Conservation (phyloP, 371 early-diverging fungal genomes). For the Globomyces sp. region DNA sequence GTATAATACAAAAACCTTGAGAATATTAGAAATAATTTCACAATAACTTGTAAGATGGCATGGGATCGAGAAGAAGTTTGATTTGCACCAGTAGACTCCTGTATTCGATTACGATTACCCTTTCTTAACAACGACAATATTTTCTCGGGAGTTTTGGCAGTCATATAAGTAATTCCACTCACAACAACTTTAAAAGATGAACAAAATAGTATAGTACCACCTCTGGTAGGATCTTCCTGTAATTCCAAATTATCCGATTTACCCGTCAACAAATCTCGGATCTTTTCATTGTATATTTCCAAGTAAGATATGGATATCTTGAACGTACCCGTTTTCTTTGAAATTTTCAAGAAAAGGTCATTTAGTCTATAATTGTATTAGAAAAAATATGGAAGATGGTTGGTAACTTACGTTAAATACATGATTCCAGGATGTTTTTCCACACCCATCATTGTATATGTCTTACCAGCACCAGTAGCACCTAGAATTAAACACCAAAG, state of each 20-base stretch:
- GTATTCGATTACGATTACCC: slow-evolving; percentile 69
- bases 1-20: slow-evolving; percentile 20
- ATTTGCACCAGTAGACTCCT: slow-evolving; percentile 76
- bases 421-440: slow-evolving; percentile 69
- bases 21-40: too few relatives aligned
- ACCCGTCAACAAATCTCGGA: slow-evolving; percentile 77
- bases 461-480: slow-evolving; percentile 81
- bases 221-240: slow-evolving; percentile 65
- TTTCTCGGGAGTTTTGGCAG: slow-evolving; percentile 32
- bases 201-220: not conserved
- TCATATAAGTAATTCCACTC: slow-evolving; percentile 44
- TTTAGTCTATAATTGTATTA: slow-evolving; percentile 39
- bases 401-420: slow-evolving; percentile 42
- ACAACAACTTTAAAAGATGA: slow-evolving; percentile 43
- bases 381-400: too few relatives aligned
- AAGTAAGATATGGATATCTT: slow-evolving; percentile 73
- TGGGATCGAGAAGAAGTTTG: slow-evolving; percentile 79
- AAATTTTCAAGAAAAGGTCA: slow-evolving; percentile 66
- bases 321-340: slow-evolving; percentile 23
- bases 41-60: slow-evolving; percentile 83
- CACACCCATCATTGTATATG: slow-evolving; percentile 78
- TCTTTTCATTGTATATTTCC: slow-evolving; percentile 96
- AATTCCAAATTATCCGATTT: slow-evolving; percentile 52
- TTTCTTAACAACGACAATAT: slow-evolving; percentile 35
- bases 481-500: not conserved